Evolutionary conservation across 768 basidiomycete genomes (phyloP), one percentile per base, ranked within the genome.

Genomic region (Lentinula guzmanii): DNA sequence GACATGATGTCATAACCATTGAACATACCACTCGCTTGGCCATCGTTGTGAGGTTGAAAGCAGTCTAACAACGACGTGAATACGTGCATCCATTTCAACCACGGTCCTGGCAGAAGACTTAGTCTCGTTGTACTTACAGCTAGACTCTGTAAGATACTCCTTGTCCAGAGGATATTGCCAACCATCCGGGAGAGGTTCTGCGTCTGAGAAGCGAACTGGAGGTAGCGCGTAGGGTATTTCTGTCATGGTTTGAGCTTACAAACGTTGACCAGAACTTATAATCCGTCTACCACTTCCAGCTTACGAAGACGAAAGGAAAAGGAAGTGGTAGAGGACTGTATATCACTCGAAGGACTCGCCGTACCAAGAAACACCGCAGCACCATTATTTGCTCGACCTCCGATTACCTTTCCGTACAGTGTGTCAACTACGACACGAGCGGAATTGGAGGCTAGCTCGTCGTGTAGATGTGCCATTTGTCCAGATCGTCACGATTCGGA

Each of bases 211-310:
- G 28, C 89, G 79, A 13, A 68, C 71, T 0, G 88, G 87, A 33
- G 87, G 82, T 15, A 87, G 70, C 2, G 86, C 89, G 68, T 87
- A 92, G 4, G 89, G 88, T 57, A 92, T 75, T 74, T 92, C 89
- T 91, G 60, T 13, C 52, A 28, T 7, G 43, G 13, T 8, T 39
- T 39, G 3, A 8, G 37, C 13, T 13, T 8, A 39, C 37, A 8
- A 28, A 28, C 37, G 13, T 8, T 39, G 37, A 39, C 13, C 37
- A 8, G 37, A 8, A n/a, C 37, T 2, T 21, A 5, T 9, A 4
- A 34, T 10, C 24, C 15, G 21, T 16, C n/a, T 56, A 11, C n/a
- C 39, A 28, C 10, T 41, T 24, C 15, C 37, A 16, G 7, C 42
- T 16, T 7, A 9, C 42, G 5, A 43, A 43, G 15, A 43, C 16